Base-by-base conservation (phyloP, 2,329 filamentous ascomycete species). In the Tolypocladium sp. region DNA sequence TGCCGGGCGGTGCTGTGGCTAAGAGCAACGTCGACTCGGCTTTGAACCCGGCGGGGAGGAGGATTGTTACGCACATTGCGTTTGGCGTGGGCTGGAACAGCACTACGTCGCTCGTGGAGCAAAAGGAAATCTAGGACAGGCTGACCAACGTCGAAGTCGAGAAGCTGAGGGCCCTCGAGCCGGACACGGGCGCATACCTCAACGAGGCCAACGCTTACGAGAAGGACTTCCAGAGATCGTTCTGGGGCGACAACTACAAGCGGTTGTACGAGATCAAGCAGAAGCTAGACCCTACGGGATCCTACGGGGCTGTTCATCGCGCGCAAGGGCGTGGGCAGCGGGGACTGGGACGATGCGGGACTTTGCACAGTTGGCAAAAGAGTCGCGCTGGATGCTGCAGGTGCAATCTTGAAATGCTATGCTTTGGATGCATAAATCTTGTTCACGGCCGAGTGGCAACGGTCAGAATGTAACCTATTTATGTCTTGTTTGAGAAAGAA, bases 21-120 rank as follows among this genome's bases (percentile, higher is more conserved):
- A 67, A 63, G 37, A 59, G 62, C 9, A 68, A 66, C 30, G 63
- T 73, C 30, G 66, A 73, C 59, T 74, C 69, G 59, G 73, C 75
- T 1, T 63, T 75, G 5, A 76, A 76, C 60, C 74, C 76, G 0
- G 73, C 73, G 2, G 79, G 76, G 72, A 68, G 76, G 35, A 69
- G 71, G 27, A 68, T 75, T 12, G 60, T 72, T n/a, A 65, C 68
- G n/a, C 73, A 75, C 57, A 60, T 75, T 49, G 63, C 69, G 17
- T 66, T 70, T 38, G 58, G 63, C 9, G 58, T 66, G 4, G 57
- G 42, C 17, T 71, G 72, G 71, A 27, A 57, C 56, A 40, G 57
- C 54, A 62, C 63, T 63, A 51, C 49, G 42, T 12, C 55, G 15
- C 27, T 22, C n/a, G 35, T 25, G 10, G 33, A 51, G 56, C 42